Evolutionary conservation across 2,329 filamentous ascomycete genomes (phyloP).

Genomic region (Apiospora rasikravindrae): DNA sequence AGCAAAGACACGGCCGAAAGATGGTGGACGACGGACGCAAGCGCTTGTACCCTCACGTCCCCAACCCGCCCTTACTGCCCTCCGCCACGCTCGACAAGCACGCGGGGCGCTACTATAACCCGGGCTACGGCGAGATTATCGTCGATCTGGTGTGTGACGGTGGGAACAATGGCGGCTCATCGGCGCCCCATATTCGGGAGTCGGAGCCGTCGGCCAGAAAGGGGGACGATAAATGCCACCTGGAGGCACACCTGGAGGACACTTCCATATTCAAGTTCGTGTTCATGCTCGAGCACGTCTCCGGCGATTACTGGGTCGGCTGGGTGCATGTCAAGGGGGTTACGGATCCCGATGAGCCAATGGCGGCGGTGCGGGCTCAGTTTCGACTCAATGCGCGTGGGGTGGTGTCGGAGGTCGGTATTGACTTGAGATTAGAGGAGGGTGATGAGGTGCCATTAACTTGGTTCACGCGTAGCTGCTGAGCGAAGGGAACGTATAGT

Average conservation of each 20-base stretch:
- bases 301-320: conserved; percentile 22
- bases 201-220: background rate
- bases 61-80: conserved; percentile 23
- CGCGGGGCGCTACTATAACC: conserved; percentile 23
- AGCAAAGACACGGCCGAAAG: background rate
- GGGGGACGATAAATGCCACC: conserved; percentile 7
- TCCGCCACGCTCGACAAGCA: conserved; percentile 22
- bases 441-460: background rate
- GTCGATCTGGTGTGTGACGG: conserved; percentile 19
- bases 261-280: background rate
- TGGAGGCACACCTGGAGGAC: background rate
- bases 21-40: conserved; percentile 23
- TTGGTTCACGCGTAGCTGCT: background rate
- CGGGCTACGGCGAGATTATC: conserved; percentile 24
- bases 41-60: conserved; percentile 26
- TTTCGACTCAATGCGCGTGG: conserved; percentile 24
- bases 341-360: background rate
- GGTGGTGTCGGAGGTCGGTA: conserved; percentile 23
- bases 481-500: background rate
- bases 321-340: background rate
- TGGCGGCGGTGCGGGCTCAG: conserved; percentile 19
- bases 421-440: conserved; percentile 2
- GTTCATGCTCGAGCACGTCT: conserved; percentile 18
- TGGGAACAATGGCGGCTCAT: background rate
- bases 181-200: background rate